phyloP scores from a whole-genome alignment of 208 protist species.

The Wallacemonas rigidus region DNA sequence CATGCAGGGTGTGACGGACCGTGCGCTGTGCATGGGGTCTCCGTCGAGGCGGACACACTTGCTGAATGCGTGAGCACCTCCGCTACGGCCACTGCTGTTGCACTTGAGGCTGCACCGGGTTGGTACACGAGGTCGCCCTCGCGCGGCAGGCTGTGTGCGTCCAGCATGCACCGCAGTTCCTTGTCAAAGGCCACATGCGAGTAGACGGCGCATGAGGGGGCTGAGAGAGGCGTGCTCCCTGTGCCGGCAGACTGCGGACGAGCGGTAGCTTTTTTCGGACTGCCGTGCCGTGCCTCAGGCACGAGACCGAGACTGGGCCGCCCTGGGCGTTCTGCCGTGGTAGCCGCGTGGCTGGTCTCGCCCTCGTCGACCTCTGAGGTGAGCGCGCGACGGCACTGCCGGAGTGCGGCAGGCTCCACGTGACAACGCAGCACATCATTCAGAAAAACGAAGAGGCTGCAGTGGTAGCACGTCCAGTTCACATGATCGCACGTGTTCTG shows the following conservation, averaged over 20 bases:
- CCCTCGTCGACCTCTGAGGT: background rate
- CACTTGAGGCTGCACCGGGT: no score
- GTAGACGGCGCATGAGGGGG: background rate
- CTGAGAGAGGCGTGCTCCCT: background rate
- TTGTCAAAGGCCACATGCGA: background rate
- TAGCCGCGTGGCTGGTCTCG: background rate
- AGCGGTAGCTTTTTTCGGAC: no score
- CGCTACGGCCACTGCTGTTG: no score
- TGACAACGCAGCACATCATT: conserved; percentile 18
- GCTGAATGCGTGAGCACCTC: no score
- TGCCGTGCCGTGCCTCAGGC: background rate
- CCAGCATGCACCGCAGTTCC: conserved; percentile 12
- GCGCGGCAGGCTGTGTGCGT: conserved; percentile 4
- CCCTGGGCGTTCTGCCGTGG: background rate
- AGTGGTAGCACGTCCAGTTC: conserved; percentile 23
- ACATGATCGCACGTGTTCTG: background rate
- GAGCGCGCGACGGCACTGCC: conserved; percentile 5
- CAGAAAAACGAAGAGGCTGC: conserved; percentile 18
- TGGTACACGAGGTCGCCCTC: background rate
- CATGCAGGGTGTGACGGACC: background rate
- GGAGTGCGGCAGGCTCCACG: conserved; percentile 9
- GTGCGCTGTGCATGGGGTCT: no score
- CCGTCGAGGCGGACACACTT: no score
- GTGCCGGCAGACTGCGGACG: background rate
- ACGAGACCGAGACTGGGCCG: conserved; percentile 1